These are phyloP conservation scores for Elongisporangium anandrum DNA, from an alignment of 352 stramenopile species.

Conservation along the genomic window DNA sequence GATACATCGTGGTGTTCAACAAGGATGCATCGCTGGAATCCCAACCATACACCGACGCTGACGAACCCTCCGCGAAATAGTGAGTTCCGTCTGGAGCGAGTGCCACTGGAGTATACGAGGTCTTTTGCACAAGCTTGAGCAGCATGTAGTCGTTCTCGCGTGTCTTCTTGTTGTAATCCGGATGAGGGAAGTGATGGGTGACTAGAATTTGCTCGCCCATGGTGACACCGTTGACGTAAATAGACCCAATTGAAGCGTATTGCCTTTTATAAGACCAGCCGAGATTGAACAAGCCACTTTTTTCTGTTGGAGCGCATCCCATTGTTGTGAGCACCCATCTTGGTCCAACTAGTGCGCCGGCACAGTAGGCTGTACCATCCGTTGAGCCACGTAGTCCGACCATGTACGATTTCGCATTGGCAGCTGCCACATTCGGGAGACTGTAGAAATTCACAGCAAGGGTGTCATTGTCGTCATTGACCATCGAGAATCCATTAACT, in stretches of 20 bases:
- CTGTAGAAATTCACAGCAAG: not conserved
- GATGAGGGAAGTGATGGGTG: slow-evolving; percentile 18
- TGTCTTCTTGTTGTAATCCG: slow-evolving; percentile 24
- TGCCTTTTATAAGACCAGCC: not conserved
- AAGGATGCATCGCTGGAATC: not conserved
- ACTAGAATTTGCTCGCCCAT: slow-evolving; percentile 13
- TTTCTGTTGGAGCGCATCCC: not conserved
- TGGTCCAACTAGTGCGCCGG: not conserved
- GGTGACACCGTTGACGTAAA: slow-evolving; percentile 9
- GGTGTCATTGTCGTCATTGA: not conserved
- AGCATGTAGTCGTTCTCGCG: slow-evolving; percentile 22
- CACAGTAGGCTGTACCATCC: not conserved
- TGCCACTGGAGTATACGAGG: not conserved
- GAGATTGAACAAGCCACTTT: not conserved
- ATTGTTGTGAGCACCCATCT: not conserved
- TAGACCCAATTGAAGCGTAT: slow-evolving; percentile 18
- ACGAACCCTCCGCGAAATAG: not conserved
- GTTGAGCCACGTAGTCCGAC: not conserved
- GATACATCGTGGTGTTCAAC: not conserved
- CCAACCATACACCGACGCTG: not conserved
- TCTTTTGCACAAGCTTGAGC: slow-evolving; percentile 11
- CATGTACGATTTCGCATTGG: not conserved
- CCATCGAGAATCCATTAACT: too few relatives aligned
- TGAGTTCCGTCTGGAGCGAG: not conserved
- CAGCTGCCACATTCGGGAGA: not conserved